Evolutionary conservation across 225 moss, liverwort and hornwort species (phyloP).

Genomic region (Ulota crispa): DNA sequence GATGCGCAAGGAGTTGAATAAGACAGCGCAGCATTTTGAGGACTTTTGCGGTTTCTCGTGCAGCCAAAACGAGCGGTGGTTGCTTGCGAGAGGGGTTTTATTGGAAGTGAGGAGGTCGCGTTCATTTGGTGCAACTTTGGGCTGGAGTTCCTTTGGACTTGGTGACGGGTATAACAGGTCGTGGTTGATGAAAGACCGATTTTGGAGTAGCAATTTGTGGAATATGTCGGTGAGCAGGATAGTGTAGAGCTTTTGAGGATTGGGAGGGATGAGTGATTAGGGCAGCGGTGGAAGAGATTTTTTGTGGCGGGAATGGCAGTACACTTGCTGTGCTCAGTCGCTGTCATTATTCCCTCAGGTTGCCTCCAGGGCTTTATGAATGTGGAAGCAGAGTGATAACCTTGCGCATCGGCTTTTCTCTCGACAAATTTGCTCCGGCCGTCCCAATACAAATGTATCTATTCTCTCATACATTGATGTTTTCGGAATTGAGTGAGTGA

Average conservation of each 20-base stretch:
- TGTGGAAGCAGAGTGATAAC: conserved; percentile 88
- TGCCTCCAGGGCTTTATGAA: conserved; percentile 56
- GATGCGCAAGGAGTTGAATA: neutral
- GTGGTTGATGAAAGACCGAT: neutral
- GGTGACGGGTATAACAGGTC: neutral
- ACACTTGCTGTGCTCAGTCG: conserved; percentile 44
- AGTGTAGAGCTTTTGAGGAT: neutral
- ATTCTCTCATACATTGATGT: neutral
- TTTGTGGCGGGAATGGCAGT: conserved; percentile 73
- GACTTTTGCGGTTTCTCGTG: neutral
- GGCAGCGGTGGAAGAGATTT: conserved; percentile 18
- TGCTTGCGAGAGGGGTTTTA: neutral
- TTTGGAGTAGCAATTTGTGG: neutral
- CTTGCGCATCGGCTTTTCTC: conserved; percentile 83
- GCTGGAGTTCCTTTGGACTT: conserved; percentile 5
- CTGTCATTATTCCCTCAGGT: conserved; percentile 34
- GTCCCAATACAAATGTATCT: conserved; percentile 72
- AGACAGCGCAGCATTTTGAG: neutral
- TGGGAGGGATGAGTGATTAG: conserved; percentile 17
- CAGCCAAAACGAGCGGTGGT: neutral
- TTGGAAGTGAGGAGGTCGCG: neutral
- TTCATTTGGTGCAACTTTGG: neutral
- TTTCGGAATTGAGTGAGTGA: neutral
- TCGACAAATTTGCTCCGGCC: conserved; percentile 67
- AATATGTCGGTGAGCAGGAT: neutral